These are phyloP conservation scores for Coniosporium apollinis DNA, from an alignment of 495 filamentous ascomycete species.

Conservation along the genomic window DNA sequence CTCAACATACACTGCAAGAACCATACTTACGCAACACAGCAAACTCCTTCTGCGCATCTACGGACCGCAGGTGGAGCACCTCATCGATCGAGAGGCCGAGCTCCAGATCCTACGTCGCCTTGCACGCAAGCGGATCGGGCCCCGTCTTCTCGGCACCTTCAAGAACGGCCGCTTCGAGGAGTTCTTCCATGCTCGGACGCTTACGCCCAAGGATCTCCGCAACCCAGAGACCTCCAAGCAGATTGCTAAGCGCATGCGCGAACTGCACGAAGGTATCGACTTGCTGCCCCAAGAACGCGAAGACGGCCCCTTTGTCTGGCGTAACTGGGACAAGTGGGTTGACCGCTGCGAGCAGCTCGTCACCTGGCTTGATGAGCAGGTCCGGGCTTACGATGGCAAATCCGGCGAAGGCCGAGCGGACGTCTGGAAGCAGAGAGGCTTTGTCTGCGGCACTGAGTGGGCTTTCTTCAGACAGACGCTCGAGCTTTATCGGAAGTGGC, in stretches of 20 bases:
- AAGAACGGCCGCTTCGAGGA: constrained; percentile 93
- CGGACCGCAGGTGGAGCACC: constrained; percentile 84
- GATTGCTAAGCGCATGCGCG: constrained; percentile 96
- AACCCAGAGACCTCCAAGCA: constrained; percentile 70
- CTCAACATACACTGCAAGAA: neutral
- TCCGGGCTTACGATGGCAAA: constrained; percentile 30
- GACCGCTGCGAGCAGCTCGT: constrained; percentile 62
- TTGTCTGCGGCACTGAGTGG: constrained; percentile 80
- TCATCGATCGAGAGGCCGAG: constrained; percentile 88
- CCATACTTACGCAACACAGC: constrained; percentile 19
- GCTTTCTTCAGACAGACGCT: constrained; percentile 55
- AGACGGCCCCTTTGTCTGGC: constrained; percentile 66
- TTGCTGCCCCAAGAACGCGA: constrained; percentile 61
- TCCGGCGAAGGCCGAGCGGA: constrained; percentile 22
- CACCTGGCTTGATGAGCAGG: constrained; percentile 55
- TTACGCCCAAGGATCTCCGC: constrained; percentile 62
- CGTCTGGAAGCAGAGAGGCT: constrained; percentile 49
- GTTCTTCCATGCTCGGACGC: constrained; percentile 64
- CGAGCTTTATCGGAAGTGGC: constrained; percentile 58
- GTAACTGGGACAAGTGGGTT: constrained; percentile 93
- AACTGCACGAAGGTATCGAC: constrained; percentile 87
- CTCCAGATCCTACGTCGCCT: constrained; percentile 73
- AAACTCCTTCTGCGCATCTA: constrained; percentile 89
- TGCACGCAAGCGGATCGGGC: constrained; percentile 81
- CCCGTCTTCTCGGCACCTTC: constrained; percentile 85